Conservation (phyloP, 495 filamentous ascomycete genomes). For the Daldinia bambusicola region DNA sequence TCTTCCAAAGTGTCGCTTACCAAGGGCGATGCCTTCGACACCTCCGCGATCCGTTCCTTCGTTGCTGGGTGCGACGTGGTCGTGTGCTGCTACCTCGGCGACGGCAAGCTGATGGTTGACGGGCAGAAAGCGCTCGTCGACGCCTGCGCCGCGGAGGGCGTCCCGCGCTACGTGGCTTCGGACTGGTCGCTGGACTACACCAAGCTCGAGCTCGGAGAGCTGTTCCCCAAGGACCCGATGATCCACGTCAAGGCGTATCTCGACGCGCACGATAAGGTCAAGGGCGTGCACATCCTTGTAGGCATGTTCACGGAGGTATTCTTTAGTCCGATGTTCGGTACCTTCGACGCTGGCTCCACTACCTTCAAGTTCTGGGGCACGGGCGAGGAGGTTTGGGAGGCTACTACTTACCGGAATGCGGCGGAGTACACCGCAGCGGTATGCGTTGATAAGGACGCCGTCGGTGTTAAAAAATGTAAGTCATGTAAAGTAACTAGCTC, state of each 20-base stretch:
- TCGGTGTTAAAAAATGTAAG: conserved; percentile 47
- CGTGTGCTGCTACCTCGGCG: conserved; percentile 58
- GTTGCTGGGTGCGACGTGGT: conserved; percentile 44
- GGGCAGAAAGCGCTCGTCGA: conserved; percentile 59
- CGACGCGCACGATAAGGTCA: conserved; percentile 52
- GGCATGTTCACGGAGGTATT: conserved; percentile 48
- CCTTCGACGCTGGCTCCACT: conserved; percentile 37
- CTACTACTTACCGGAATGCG: conserved; percentile 49
- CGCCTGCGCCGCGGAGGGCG: conserved; percentile 52
- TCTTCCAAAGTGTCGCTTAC: conserved; percentile 35
- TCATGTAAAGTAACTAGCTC: too few relatives aligned
- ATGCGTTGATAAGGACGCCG: conserved; percentile 44
- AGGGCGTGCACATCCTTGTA: conserved; percentile 51
- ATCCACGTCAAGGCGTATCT: conserved; percentile 57
- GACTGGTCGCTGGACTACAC: conserved; percentile 58
- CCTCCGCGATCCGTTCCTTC: conserved; percentile 32
- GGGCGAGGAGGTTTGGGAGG: conserved; percentile 52
- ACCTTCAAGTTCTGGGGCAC: conserved; percentile 50
- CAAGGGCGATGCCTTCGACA: conserved; percentile 40
- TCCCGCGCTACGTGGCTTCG: conserved; percentile 57
- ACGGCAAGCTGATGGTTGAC: conserved; percentile 55
- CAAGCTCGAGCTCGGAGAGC: conserved; percentile 51
- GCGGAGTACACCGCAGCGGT: conserved; percentile 53
- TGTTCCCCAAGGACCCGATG: conserved; percentile 58
- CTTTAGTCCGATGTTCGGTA: conserved; percentile 34